phyloP scores from a whole-genome alignment of 1,139 yeast genomes.

The Saccharomyces hybrid region DNA sequence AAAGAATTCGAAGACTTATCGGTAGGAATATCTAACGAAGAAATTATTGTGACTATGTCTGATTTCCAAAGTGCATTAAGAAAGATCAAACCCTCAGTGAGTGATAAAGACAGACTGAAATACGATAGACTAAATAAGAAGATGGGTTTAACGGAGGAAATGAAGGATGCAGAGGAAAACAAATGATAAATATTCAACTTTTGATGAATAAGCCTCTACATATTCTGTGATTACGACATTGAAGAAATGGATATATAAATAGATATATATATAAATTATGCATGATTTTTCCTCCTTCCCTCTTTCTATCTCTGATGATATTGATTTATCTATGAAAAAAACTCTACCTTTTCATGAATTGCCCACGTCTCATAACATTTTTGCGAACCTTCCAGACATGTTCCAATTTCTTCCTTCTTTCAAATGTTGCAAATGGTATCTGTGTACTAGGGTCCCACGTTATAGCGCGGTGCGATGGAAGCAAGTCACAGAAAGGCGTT shows the following conservation, averaged over 20 bases:
- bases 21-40: slow-evolving; percentile 33
- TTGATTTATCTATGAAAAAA: neutral
- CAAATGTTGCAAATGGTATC: slow-evolving; percentile 49
- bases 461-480: slow-evolving; percentile 25
- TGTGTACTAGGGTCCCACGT: slow-evolving; percentile 14
- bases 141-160: slow-evolving; percentile 47
- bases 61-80: slow-evolving; percentile 70
- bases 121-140: slow-evolving; percentile 57
- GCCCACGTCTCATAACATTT: slow-evolving; percentile 51
- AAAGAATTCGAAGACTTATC: slow-evolving; percentile 43
- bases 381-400: slow-evolving; percentile 58
- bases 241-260: neutral
- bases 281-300: neutral
- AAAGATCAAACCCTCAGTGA: slow-evolving; percentile 82
- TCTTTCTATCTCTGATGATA: neutral
- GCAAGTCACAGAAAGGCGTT: slow-evolving; percentile 42
- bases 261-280: neutral
- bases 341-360: slow-evolving; percentile 18
- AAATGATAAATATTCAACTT: neutral
- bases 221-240: neutral
- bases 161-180: neutral
- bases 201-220: neutral
- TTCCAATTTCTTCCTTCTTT: slow-evolving; percentile 39
- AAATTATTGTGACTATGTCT: slow-evolving; percentile 47
- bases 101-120: slow-evolving; percentile 72